Evolutionary conservation across 805 yeast species (phyloP).

Genomic region (Pachysolen tannophilus): DNA sequence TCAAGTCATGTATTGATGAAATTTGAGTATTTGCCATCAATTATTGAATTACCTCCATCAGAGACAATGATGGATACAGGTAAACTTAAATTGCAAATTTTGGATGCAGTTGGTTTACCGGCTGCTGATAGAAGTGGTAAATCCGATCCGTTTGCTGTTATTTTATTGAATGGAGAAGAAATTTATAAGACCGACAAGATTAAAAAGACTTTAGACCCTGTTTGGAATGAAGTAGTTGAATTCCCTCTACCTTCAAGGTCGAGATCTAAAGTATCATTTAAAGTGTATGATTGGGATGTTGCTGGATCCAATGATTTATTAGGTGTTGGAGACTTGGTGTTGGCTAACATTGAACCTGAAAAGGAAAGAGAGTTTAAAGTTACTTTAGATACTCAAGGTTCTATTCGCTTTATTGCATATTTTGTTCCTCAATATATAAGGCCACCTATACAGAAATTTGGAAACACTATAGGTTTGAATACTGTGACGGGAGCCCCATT

Average conservation of each 20-base stretch:
- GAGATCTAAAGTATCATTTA: slow-evolving; percentile 38
- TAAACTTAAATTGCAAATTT: slow-evolving; percentile 42
- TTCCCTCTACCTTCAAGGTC: slow-evolving; percentile 60
- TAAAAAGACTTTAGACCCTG: slow-evolving; percentile 64
- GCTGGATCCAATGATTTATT: slow-evolving; percentile 59
- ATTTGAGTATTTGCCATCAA: slow-evolving; percentile 55
- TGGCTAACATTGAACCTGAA: slow-evolving; percentile 38
- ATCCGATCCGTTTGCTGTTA: slow-evolving; percentile 60
- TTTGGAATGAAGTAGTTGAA: slow-evolving; percentile 62
- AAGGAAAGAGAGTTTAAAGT: slow-evolving; percentile 34
- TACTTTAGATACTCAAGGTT: slow-evolving; percentile 58
- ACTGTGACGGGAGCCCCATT: slow-evolving; percentile 38
- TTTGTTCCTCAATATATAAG: slow-evolving; percentile 62
- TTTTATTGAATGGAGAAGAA: slow-evolving; percentile 46
- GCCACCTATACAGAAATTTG: slow-evolving; percentile 42
- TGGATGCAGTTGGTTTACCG: slow-evolving; percentile 44
- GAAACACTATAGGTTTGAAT: slow-evolving; percentile 32
- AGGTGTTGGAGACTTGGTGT: slow-evolving; percentile 44
- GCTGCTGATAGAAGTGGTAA: slow-evolving; percentile 69
- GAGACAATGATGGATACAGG: slow-evolving; percentile 71
- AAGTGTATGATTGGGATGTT: slow-evolving; percentile 71
- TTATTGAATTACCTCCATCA: slow-evolving; percentile 40
- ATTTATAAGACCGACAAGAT: slow-evolving; percentile 51
- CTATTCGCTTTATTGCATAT: slow-evolving; percentile 40
- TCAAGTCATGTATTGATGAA: slow-evolving; percentile 34